Evolutionary conservation across 345 rosid species (phyloP), one percentile per base, ranked within the genome.

Genomic region (Geranium brycei): DNA sequence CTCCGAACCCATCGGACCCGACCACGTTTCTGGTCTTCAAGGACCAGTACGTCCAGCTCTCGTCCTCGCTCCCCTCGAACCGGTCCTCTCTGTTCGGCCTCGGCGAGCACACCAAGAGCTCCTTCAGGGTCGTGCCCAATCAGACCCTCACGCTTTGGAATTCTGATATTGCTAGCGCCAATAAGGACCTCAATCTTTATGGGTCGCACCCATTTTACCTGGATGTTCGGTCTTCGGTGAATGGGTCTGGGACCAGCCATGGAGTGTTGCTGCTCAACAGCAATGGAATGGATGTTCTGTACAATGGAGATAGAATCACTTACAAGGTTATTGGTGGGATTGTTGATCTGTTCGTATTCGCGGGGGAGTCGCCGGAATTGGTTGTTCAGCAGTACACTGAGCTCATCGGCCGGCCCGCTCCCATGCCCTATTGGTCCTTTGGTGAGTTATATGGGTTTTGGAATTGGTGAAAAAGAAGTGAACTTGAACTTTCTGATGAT

Each of bases 391-490:
- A 89, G 73, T 89, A 83, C 62, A 89, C 96, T 0, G 75, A 70
- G 73, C 72, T 89, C 19, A 81, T 86, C 0, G 91, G 96, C 51
- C 75, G 84, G 57, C 87, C 91, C 60, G 80, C 96, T 1, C 80
- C 92, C 7, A 84, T 86, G 92, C 92, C 96, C 17, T 84, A 86
- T 61, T 86, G 96, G 96, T 84, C 96, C 19, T 81, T 86, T 28
- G 91, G 93, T 86, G 64, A 19, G 74, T 35, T 53, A 3, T 1
- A 35, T 35, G 41, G 41, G 41, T 35, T 35, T 35, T 7, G 0
- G 5, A 1, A 3, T 7, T 35, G 41, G 3, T 4, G 7, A 3
- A 35, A 35, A 35, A 35, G 53, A 3, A 47, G 3, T 47, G 53
- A 8, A 8, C 3, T 47, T 47, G 28, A 23, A 2, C 53, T 47